Conservation (phyloP, 305 asterid species). For the Ruellia speciosa region DNA sequence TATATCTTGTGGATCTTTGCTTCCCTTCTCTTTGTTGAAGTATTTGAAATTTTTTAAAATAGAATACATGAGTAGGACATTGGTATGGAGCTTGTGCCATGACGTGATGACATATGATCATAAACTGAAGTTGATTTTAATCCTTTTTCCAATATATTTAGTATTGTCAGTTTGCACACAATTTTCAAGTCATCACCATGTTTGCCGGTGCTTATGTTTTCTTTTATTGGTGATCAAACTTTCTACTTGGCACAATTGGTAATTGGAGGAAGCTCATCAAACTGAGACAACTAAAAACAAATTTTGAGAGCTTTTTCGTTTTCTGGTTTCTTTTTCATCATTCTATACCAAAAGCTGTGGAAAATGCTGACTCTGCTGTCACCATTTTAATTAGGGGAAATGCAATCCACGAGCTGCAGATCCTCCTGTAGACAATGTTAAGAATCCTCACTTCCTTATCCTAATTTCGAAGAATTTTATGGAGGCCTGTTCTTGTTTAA, state of each 20-base stretch:
- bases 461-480: slow-evolving; percentile 75
- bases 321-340: slow-evolving; percentile 1
- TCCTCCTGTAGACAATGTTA: slow-evolving; percentile 51
- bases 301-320: background rate
- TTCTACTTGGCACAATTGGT: too few species aligned
- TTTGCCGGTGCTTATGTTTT: background rate
- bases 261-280: background rate
- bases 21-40: too few species aligned
- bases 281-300: background rate
- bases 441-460: slow-evolving; percentile 86
- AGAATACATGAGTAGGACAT: background rate
- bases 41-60: background rate
- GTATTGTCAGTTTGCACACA: background rate
- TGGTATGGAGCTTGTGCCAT: background rate
- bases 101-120: too few species aligned
- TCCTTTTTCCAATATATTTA: background rate
- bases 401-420: slow-evolving; percentile 68
- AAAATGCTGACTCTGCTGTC: slow-evolving; percentile 23
- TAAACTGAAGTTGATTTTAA: background rate
- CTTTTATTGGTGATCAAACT: too few species aligned
- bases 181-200: background rate
- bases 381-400: slow-evolving; percentile 55
- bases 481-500: slow-evolving; percentile 75
- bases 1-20: too few species aligned
- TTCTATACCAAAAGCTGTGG: slow-evolving; percentile 9